These are phyloP conservation scores for Simmondsia chinensis DNA, from an alignment of 148 eudicot genomes.

Conservation along the genomic window DNA sequence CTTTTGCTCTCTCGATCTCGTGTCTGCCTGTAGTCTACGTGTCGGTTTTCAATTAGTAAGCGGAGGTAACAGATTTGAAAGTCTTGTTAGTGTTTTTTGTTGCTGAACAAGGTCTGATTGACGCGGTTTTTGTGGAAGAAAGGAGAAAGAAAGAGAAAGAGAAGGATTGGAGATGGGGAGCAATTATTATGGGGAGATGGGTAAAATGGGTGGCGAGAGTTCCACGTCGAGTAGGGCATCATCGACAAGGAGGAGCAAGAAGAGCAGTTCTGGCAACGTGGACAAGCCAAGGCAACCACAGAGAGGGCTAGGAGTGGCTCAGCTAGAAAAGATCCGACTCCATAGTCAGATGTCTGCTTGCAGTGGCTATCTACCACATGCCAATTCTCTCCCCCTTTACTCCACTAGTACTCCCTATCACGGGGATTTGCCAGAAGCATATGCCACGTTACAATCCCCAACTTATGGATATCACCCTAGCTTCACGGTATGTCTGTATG, in stretches of 20 bases:
- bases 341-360: conserved; percentile 49
- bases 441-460: too few species aligned
- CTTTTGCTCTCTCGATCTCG: too few species aligned
- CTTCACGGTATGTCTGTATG: too few species aligned
- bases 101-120: background rate
- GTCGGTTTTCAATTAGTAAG: too few species aligned
- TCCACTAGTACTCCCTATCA: background rate
- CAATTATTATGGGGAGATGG: conserved; percentile 32
- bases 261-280: conserved; percentile 12
- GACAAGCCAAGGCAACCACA: conserved; percentile 82
- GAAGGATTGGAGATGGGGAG: conserved; percentile 29
- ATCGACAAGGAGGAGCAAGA: conserved; percentile 54
- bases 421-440: too few species aligned
- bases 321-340: conserved; percentile 66
- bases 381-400: background rate
- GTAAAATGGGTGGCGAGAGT: conserved; percentile 34
- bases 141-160: background rate
- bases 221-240: conserved; percentile 26
- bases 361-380: conserved; percentile 7
- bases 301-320: conserved; percentile 88
- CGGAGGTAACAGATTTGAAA: too few species aligned
- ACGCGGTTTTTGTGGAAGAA: background rate
- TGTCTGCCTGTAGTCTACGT: too few species aligned
- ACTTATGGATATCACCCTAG: too few species aligned
- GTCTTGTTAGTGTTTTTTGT: background rate